Base-by-base conservation (phyloP, 768 basidiomycete species). In the Roridomyces roridus region DNA sequence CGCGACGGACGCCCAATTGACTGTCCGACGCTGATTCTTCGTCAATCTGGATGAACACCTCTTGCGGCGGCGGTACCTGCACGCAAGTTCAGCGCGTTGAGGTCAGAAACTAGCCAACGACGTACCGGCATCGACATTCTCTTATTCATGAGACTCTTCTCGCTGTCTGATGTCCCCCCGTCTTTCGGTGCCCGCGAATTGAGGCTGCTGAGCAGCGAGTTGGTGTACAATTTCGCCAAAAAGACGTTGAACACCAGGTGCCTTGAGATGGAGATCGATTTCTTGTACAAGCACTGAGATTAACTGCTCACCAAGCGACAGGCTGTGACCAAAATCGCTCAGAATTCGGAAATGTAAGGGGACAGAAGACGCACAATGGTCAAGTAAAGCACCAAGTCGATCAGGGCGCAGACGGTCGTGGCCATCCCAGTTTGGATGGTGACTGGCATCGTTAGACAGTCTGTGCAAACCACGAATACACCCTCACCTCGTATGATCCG, bases 201-300 rank as follows among this genome's bases (percentile, higher is more conserved):
- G 53, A 76, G 49, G 53, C 68, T 73, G 21, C 74, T 74, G 65
- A 76, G 64, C 31, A 76, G 62, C 4, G 72, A 71, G 59, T 75
- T 76, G n/a, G 73, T 72, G 62, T 76, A 76, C 17, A 75, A 51
- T 64, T 74, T 75, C 36, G 68, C 70, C 6, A 76, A 63, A 0
- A 73, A 71, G 17, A 75, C 46, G 50, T 73, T 73, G 67, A 76
- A 74, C 6, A 67, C 54, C 2, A 76, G 65, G 40, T 74, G 72
- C 6, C 67, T 68, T 37, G 15, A 18, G 21, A 21, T 25, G 14
- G 50, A 11, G 23, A 15, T 9, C 5, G 24, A 43, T 23, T 2
- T 21, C 20, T 7, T 4, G 29, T 8, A 29, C 11, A 15, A 37
- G 6, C n/a, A 18, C n/a, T 20, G 26, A 9, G 15, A 28, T n/a